A percentile compares a stretch with the other conserved stretches of the same genome.
Conservation (phyloP, 2,329 filamentous ascomycete species). For the Nannizzia gypsea region DNA sequence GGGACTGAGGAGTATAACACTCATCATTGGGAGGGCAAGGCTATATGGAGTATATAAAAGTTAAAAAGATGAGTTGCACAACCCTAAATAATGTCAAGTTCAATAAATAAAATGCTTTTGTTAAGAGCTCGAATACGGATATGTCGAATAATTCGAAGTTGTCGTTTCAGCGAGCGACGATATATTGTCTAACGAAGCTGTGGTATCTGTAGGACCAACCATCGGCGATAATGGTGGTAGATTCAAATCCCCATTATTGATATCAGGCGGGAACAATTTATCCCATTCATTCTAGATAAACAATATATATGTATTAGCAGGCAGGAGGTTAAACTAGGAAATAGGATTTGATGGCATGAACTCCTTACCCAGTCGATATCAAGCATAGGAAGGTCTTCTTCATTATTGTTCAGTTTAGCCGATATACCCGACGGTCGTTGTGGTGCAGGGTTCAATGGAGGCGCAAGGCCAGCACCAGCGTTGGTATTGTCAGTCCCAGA, state of each 20-base stretch:
- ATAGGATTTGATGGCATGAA: not conserved
- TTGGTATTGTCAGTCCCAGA: conserved; percentile 7
- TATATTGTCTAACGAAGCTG: not conserved
- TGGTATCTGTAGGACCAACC: not conserved
- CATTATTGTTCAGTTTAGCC: conserved; percentile 1
- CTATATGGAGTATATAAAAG: not conserved
- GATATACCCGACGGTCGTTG: not conserved
- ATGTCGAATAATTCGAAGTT: not conserved
- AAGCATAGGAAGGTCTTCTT: conserved; percentile 29
- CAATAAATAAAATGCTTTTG: not conserved
- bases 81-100: too few relatives aligned
- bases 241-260: conserved; percentile 44
- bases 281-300: conserved; percentile 24
- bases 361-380: conserved; percentile 55
- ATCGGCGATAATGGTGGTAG: conserved; percentile 28
- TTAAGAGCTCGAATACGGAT: not conserved
- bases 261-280: conserved; percentile 27
- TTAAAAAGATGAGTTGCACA: not conserved
- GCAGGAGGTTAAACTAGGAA: not conserved
- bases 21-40: not conserved
- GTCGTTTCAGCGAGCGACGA: not conserved
- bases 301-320: not conserved
- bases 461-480: conserved; percentile 13
- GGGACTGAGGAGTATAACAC: not conserved
- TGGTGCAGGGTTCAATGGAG: conserved; percentile 9